Percentiles rank a stretch among this genome's conserved stretches.
phyloP scores from a whole-genome alignment of 2,329 filamentous ascomycete species.

The Exophiala lecanii-corni region DNA sequence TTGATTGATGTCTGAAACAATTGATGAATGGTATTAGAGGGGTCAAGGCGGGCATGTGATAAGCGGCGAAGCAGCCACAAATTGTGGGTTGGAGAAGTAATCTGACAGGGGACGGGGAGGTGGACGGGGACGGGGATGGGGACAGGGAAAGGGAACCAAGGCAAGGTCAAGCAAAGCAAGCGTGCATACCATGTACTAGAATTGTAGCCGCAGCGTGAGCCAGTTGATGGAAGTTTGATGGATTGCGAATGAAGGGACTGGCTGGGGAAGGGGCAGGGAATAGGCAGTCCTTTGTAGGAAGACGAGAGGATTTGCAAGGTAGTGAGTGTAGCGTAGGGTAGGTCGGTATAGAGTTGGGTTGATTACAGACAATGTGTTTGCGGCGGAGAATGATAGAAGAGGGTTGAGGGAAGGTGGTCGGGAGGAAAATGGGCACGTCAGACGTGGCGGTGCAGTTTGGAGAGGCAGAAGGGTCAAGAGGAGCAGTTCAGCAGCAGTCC shows the following conservation, averaged over 20 bases:
- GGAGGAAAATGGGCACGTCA: constrained; percentile 11
- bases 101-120: neutral
- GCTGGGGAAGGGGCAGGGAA: constrained; percentile 10
- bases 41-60: constrained; percentile 18
- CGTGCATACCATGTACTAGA: constrained; percentile 24
- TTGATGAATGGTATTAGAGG: constrained; percentile 13
- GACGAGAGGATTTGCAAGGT: constrained; percentile 3
- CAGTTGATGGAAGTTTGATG: constrained; percentile 7
- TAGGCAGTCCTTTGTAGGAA: constrained; percentile 13
- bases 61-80: constrained; percentile 1
- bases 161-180: constrained; percentile 3
- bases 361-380: no score
- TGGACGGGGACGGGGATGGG: constrained; percentile 14
- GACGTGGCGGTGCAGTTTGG: constrained; percentile 26
- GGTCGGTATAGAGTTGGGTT: no score
- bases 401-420: constrained; percentile 3
- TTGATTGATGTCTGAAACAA: constrained; percentile 10
- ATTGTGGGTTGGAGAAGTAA: neutral
- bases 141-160: constrained; percentile 13
- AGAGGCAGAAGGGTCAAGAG: neutral
- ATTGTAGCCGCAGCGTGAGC: constrained; percentile 17
- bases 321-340: constrained; percentile 4
- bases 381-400: no score
- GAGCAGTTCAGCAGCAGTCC: no score
- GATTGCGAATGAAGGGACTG: constrained; percentile 9